Conservation (phyloP, 208 protist genomes). For the Trypanosoma boissoni region DNA sequence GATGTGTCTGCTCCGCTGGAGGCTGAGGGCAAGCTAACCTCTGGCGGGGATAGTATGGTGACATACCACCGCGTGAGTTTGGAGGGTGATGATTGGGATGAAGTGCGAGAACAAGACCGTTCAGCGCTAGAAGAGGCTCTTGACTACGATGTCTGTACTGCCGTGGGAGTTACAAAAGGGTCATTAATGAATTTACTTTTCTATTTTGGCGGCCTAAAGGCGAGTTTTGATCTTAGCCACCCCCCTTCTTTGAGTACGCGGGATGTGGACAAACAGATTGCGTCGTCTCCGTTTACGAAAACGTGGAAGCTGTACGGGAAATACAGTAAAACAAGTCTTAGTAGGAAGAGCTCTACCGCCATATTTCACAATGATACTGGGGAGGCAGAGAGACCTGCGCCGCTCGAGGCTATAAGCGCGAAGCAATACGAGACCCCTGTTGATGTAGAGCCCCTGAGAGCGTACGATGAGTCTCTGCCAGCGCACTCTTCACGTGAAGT, state of each 20-base stretch:
- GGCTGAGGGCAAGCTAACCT: too few relatives aligned
- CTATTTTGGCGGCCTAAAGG: too few relatives aligned
- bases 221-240: too few relatives aligned
- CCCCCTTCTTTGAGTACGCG: too few relatives aligned
- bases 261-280: constrained; percentile 6
- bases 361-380: too few relatives aligned
- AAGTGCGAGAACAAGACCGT: constrained; percentile 12
- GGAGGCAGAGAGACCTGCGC: too few relatives aligned
- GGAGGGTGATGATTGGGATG: constrained; percentile 17
- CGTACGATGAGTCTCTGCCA: too few relatives aligned
- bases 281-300: constrained; percentile 2
- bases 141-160: constrained; percentile 23
- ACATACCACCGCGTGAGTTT: constrained; percentile 19
- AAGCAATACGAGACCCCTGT: too few relatives aligned
- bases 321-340: constrained; percentile 9
- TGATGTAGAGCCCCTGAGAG: too few relatives aligned
- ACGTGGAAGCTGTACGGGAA: constrained; percentile 27
- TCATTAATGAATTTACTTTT: constrained; percentile 20
- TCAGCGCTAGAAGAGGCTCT: constrained; percentile 30
- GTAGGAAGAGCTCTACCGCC: constrained; percentile 6
- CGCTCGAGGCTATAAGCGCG: too few relatives aligned
- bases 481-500: too few relatives aligned
- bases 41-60: not conserved
- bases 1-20: not conserved
- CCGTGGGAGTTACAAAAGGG: constrained; percentile 14